These are phyloP conservation scores for Pythium apleroticum DNA, from an alignment of 352 stramenopile genomes.

Conservation along the genomic window DNA sequence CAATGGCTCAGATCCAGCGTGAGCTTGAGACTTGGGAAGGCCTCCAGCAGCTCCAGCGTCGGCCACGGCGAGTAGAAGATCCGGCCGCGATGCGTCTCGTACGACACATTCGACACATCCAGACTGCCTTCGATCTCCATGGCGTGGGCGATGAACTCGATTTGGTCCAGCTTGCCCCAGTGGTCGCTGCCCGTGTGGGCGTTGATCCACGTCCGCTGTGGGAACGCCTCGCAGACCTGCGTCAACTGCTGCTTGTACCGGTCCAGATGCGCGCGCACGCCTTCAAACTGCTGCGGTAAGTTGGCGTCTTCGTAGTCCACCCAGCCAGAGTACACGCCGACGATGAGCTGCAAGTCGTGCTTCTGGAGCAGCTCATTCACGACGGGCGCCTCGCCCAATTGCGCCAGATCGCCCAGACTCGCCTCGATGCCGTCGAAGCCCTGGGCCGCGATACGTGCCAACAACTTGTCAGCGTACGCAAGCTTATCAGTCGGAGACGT, in stretches of 20 bases:
- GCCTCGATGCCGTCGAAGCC: constrained; percentile 71
- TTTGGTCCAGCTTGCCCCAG: constrained; percentile 43
- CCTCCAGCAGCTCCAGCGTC: constrained; percentile 54
- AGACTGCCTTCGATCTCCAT: constrained; percentile 47
- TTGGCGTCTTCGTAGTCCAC: constrained; percentile 62
- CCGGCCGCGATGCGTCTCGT: constrained; percentile 68
- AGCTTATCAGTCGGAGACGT: constrained; percentile 3
- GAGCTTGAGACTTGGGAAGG: constrained; percentile 61
- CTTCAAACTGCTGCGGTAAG: constrained; percentile 56
- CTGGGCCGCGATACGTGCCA: constrained; percentile 42
- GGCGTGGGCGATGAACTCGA: constrained; percentile 49
- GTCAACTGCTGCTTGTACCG: constrained; percentile 41
- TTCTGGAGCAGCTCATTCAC: constrained; percentile 44
- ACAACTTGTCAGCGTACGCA: constrained; percentile 33
- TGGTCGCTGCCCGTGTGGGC: constrained; percentile 63
- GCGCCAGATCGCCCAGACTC: constrained; percentile 58
- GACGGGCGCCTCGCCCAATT: constrained; percentile 38
- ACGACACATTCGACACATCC: constrained; percentile 35
- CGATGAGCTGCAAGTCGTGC: constrained; percentile 59
- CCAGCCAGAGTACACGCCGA: constrained; percentile 73
- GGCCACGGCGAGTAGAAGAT: constrained; percentile 75
- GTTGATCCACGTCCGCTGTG: constrained; percentile 43
- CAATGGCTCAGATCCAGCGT: constrained; percentile 75
- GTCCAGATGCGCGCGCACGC: constrained; percentile 38
- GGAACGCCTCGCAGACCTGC: constrained; percentile 32